phyloP scores from a whole-genome alignment of 1,139 yeast genomes.

The Protomyces lactucae-debilis region DNA sequence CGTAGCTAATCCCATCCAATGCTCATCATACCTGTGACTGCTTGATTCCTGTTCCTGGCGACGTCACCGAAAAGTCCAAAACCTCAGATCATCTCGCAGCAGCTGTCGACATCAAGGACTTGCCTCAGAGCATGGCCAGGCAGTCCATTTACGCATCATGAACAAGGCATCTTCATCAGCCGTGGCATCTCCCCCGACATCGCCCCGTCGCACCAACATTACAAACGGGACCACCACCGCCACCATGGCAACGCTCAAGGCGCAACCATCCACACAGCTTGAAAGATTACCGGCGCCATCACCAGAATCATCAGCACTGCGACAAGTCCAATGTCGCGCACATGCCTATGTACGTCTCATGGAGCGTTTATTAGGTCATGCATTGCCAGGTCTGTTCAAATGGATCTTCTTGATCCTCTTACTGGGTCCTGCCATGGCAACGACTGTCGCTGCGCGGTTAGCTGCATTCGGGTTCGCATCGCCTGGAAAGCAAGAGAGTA shows the following conservation, averaged over 20 bases:
- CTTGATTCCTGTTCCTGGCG: not conserved
- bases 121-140: too few species aligned
- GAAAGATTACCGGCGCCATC: not conserved
- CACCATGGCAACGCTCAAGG: too few species aligned
- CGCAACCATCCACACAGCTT: not conserved
- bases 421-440: not conserved
- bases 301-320: not conserved
- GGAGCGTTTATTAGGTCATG: not conserved
- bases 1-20: not conserved
- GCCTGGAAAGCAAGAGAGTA: not conserved
- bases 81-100: too few species aligned
- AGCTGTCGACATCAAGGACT: too few species aligned
- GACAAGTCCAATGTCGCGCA: not conserved
- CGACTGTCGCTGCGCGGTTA: not conserved
- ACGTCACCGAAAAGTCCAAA: not conserved
- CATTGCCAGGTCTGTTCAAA: not conserved
- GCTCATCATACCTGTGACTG: not conserved
- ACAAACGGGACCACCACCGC: too few species aligned
- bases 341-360: not conserved
- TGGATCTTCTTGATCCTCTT: not conserved
- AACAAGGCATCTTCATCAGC: too few species aligned
- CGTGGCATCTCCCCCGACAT: too few species aligned
- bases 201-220: too few species aligned
- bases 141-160: too few species aligned
- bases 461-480: not conserved